Base-by-base conservation (phyloP, 768 basidiomycete genomes). In the Cubamyces lactineus region DNA sequence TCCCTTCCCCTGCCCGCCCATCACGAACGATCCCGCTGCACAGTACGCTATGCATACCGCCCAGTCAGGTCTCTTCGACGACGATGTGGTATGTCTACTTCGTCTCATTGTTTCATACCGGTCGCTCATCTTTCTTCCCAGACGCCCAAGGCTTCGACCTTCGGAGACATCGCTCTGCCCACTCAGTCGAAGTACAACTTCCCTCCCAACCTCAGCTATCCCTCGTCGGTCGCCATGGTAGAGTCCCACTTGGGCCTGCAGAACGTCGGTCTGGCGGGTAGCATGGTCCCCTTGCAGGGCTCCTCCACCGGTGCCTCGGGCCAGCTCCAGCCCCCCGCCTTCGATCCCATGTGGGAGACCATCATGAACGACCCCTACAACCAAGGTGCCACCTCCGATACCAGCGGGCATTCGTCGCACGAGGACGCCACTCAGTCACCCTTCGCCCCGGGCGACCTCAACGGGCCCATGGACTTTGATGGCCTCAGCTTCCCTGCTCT, bases 201-300 rank as follows among this genome's bases (percentile, higher is more conserved):
- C 59, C 40, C 58, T 24, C 41, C 52, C 57, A 19, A 28, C 16
- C 46, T 50, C 34, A 43, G 34, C 42, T 41, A 39, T 24, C 58
- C 38, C 17, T 16, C 13, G 17, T 34, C 28, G 54, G 49, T 19
- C 15, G 19, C 52, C 19, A 39, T 40, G 15, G 45, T 21, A 5
- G 63, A 61, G 47, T 50, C 51, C 5, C 57, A 59, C 26, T 54
- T 67, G 15, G 59, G 60, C 19, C 59, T 67, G 30, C 46, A 57
- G 23, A 51, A 47, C 24, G 49, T 61, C 17, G 41, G 41, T 1
- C 41, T 59, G 17, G 41, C 39, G 6, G 26, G 46, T 5, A 46
- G 56, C 19, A 45, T 16, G 6, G 16, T 26, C 12, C 40, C 24
- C 49, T 24, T 5, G 28, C 40, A 41, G 19, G 34, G 49, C 5